Evolutionary conservation across 208 protist genomes (phyloP).

Genomic region (Balamuthia mandrillaris): DNA sequence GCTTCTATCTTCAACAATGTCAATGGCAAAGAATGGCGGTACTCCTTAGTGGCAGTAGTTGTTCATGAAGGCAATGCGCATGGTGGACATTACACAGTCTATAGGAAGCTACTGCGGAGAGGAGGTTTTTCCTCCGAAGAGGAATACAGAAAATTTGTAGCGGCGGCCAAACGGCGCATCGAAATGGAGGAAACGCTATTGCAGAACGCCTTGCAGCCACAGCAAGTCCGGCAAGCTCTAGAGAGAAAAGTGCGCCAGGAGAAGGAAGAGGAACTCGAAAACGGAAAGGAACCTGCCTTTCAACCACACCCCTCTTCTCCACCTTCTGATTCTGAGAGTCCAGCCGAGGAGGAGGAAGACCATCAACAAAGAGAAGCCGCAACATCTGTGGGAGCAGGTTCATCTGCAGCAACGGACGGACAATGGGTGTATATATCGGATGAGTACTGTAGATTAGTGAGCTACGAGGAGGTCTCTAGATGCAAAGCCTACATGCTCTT

Average conservation of each 20-base stretch:
- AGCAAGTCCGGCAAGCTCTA: neutral
- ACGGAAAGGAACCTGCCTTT: too few relatives aligned
- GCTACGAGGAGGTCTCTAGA: neutral
- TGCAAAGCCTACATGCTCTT: neutral
- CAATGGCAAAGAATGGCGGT: neutral
- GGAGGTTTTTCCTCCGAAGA: neutral
- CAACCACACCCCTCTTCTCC: too few relatives aligned
- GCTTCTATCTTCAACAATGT: neutral
- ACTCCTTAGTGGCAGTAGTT: neutral
- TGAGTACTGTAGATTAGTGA: neutral
- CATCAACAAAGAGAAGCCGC: too few relatives aligned
- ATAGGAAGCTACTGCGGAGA: neutral
- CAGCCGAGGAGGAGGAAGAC: too few relatives aligned
- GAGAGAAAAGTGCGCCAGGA: neutral
- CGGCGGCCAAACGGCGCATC: neutral
- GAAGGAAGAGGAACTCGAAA: too few relatives aligned
- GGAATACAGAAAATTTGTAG: neutral
- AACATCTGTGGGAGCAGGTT: too few relatives aligned
- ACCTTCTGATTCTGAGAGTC: too few relatives aligned
- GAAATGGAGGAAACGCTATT: neutral
- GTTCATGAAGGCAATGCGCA: neutral
- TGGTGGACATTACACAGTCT: neutral
- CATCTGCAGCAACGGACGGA: too few relatives aligned
- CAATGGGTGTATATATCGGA: neutral
- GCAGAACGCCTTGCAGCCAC: too few relatives aligned